These are phyloP conservation scores for Pochonia chlamydosporia DNA, from an alignment of 2,329 filamentous ascomycete genomes.

Conservation along the genomic window DNA sequence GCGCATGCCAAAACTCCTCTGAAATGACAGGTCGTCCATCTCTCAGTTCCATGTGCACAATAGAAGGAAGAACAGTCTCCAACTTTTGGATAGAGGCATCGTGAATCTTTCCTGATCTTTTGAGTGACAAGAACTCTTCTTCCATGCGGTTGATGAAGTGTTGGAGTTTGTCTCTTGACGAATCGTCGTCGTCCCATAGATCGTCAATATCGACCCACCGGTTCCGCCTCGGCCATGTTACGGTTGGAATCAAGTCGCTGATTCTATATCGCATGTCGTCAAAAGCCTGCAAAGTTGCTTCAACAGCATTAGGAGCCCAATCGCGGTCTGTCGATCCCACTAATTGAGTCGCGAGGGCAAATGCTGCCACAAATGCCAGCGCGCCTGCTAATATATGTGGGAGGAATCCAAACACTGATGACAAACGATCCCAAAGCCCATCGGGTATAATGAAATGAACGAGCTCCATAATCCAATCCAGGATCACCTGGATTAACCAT, in stretches of 20 bases:
- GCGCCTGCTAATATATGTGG: constrained; percentile 6
- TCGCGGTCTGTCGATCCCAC: constrained; percentile 3
- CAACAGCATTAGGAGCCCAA: constrained; percentile 6
- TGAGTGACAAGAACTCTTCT: constrained; percentile 23
- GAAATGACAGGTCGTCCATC: constrained; percentile 49
- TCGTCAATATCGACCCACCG: constrained; percentile 13
- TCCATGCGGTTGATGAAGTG: constrained; percentile 21
- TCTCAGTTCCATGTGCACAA: constrained; percentile 48
- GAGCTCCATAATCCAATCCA: constrained; percentile 14
- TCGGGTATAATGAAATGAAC: constrained; percentile 10
- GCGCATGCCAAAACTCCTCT: constrained; percentile 61
- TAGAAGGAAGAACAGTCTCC: constrained; percentile 45
- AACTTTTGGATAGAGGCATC: constrained; percentile 36
- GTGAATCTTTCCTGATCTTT: constrained; percentile 26
- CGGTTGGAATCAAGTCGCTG: constrained; percentile 17
- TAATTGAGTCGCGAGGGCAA: constrained; percentile 6
- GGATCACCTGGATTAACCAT: constrained; percentile 16
- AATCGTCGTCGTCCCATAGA: constrained; percentile 14
- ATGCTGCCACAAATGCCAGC: constrained; percentile 6
- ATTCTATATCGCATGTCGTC: constrained; percentile 12
- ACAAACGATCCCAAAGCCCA: constrained; percentile 7
- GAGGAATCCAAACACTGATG: constrained; percentile 7
- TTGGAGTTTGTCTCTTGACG: constrained; percentile 14
- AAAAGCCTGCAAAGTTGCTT: constrained; percentile 5
- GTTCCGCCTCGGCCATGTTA: constrained; percentile 20